phyloP scores from a whole-genome alignment of 2,329 filamentous ascomycete species.

The Onygena corvina region DNA sequence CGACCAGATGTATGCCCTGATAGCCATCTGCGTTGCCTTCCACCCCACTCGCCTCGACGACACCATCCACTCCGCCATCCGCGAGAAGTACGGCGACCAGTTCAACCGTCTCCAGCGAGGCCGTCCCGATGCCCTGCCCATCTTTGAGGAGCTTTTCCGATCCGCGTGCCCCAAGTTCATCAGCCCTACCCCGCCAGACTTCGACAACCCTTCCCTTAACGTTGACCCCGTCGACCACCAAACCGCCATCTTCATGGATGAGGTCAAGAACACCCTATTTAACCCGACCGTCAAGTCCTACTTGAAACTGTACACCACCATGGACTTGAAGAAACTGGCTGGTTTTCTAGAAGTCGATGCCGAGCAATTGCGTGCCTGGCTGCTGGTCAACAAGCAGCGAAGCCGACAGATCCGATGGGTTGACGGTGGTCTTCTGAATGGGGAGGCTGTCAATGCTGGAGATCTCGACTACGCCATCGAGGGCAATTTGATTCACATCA shows the following conservation, averaged over 20 bases:
- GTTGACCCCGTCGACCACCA: constrained; percentile 96
- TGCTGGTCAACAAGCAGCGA: constrained; percentile 96
- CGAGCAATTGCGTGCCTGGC: constrained; percentile 87
- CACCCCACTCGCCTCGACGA: constrained; percentile 94
- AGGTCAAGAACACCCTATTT: constrained; percentile 99
- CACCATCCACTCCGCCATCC: constrained; percentile 93
- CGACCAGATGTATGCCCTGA: constrained; percentile 98
- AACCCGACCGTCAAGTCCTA: constrained; percentile 97
- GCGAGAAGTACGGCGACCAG: constrained; percentile 99
- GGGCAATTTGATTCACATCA: constrained; percentile 95
- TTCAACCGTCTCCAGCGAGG: constrained; percentile 92
- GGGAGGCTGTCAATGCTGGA: constrained; percentile 82
- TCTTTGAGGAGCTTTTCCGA: constrained; percentile 98
- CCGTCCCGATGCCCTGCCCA: constrained; percentile 83
- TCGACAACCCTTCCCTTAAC: constrained; percentile 92
- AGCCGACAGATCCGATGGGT: constrained; percentile 92
- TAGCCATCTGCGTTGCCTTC: constrained; percentile 97
- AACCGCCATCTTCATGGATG: constrained; percentile 95
- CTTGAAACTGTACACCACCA: constrained; percentile 96
- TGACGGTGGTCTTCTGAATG: constrained; percentile 79
- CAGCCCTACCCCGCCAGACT: constrained; percentile 90
- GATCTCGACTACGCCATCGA: constrained; percentile 96
- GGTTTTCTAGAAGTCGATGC: constrained; percentile 94
- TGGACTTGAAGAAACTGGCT: constrained; percentile 96
- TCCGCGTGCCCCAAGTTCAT: constrained; percentile 99